These are phyloP conservation scores for Typha latifolia DNA, from an alignment of 176 grass and related monocot genomes.

Conservation along the genomic window DNA sequence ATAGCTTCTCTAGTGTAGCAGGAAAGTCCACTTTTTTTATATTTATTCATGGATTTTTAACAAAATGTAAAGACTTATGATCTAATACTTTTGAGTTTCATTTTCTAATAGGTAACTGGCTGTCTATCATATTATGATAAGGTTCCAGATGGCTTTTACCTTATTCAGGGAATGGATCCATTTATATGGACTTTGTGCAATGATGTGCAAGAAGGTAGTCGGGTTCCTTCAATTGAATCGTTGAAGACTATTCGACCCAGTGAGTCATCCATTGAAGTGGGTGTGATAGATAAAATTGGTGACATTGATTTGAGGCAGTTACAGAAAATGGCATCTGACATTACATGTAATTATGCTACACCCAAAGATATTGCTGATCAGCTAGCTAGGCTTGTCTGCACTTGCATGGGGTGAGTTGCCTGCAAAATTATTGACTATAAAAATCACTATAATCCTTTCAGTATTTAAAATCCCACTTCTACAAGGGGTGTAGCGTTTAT, in stretches of 20 bases:
- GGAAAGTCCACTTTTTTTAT: too few relatives aligned
- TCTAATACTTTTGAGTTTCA: background rate
- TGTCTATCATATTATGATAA: slow-evolving; percentile 66
- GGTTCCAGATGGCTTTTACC: slow-evolving; percentile 64
- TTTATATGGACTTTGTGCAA: slow-evolving; percentile 76
- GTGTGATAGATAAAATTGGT: slow-evolving; percentile 39
- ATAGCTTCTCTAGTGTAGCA: too few relatives aligned
- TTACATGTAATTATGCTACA: slow-evolving; percentile 32
- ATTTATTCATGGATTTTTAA: too few relatives aligned
- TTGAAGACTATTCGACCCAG: slow-evolving; percentile 36
- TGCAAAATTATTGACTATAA: background rate
- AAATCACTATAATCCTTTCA: background rate
- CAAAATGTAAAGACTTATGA: too few relatives aligned
- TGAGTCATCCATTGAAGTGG: slow-evolving; percentile 46
- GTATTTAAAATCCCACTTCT: slow-evolving; percentile 8
- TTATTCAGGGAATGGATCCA: slow-evolving; percentile 78
- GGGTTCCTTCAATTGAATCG: slow-evolving; percentile 56
- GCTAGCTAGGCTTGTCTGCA: slow-evolving; percentile 51
- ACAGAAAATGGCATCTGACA: slow-evolving; percentile 28
- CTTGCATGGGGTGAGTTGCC: slow-evolving; percentile 61
- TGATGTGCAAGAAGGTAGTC: slow-evolving; percentile 43
- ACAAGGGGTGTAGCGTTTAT: slow-evolving; percentile 44
- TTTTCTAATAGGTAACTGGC: slow-evolving; percentile 50
- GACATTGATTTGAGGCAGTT: slow-evolving; percentile 53
- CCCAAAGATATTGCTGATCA: slow-evolving; percentile 42